These are phyloP conservation scores for Ophiostoma sp. DNA, from an alignment of 2,329 filamentous ascomycete species.

Conservation along the genomic window DNA sequence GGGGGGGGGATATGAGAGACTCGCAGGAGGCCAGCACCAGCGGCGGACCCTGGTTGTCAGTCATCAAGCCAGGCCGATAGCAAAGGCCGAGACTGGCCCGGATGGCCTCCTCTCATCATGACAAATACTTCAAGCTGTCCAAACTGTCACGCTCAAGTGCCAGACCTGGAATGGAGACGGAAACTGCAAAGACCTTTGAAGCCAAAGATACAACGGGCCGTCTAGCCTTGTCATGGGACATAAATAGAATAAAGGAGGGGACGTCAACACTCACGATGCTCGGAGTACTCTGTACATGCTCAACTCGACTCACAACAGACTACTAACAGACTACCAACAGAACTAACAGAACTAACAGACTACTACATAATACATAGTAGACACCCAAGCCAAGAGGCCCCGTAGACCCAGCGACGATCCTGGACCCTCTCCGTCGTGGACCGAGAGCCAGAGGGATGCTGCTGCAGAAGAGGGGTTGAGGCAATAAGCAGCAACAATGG, in stretches of 20 bases:
- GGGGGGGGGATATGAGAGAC: background rate
- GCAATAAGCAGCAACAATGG: background rate
- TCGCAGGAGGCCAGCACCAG: background rate
- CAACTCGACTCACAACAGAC: background rate
- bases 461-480: constrained; percentile 7
- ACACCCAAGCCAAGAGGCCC: constrained; percentile 8
- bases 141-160: no score
- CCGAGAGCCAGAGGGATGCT: constrained; percentile 6
- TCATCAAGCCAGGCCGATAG: no score
- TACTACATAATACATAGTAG: no score
- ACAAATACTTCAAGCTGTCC: no score
- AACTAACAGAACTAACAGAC: no score
- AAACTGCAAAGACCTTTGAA: background rate
- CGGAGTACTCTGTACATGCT: no score
- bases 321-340: no score
- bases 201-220: background rate
- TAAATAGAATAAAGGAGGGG: constrained; percentile 2
- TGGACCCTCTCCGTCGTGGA: background rate
- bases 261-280: background rate
- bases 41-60: no score
- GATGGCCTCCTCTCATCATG: no score
- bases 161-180: no score
- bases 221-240: background rate
- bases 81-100: no score
- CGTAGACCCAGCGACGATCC: constrained; percentile 3